phyloP scores from a whole-genome alignment of 1,284 basidiomycete species.

The Sphagnurus paluster region DNA sequence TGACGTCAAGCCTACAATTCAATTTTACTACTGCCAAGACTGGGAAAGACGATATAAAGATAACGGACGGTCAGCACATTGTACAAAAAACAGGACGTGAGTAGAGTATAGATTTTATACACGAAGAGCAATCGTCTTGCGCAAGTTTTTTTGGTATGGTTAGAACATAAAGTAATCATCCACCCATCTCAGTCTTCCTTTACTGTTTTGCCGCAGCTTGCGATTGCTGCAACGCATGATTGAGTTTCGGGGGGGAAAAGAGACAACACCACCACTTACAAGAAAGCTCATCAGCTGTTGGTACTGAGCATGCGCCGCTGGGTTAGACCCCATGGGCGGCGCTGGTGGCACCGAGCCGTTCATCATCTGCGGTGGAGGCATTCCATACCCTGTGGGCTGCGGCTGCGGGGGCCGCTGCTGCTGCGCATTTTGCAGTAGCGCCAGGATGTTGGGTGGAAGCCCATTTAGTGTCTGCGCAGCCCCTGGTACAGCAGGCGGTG shows the following conservation, averaged over 20 bases:
- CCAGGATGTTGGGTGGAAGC: conserved; percentile 65
- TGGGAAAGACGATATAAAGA: conserved; percentile 7
- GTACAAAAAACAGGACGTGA: not conserved
- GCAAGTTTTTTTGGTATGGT: conserved; percentile 2
- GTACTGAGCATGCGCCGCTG: conserved; percentile 43
- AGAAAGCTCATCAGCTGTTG: conserved; percentile 58
- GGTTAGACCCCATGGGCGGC: conserved; percentile 27
- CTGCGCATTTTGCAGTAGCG: conserved; percentile 52
- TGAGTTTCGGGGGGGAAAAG: not conserved
- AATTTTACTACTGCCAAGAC: not conserved
- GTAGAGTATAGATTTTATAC: not conserved
- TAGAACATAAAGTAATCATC: not conserved
- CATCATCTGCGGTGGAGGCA: conserved; percentile 42
- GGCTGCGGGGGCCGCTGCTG: conserved; percentile 39
- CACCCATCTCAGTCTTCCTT: not conserved
- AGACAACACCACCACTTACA: conserved; percentile 32
- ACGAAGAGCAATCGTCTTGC: conserved; percentile 7
- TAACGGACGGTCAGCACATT: not conserved
- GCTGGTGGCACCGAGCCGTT: conserved; percentile 25
- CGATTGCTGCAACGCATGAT: conserved; percentile 17
- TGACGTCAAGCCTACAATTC: not conserved
- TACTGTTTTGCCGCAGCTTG: conserved; percentile 20
- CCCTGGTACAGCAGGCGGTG: conserved; percentile 21
- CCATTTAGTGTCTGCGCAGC: conserved; percentile 34
- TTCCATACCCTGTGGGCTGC: conserved; percentile 38